Base-by-base conservation (phyloP, 2,329 filamentous ascomycete genomes). In the Pestalotiopsis sp. region DNA sequence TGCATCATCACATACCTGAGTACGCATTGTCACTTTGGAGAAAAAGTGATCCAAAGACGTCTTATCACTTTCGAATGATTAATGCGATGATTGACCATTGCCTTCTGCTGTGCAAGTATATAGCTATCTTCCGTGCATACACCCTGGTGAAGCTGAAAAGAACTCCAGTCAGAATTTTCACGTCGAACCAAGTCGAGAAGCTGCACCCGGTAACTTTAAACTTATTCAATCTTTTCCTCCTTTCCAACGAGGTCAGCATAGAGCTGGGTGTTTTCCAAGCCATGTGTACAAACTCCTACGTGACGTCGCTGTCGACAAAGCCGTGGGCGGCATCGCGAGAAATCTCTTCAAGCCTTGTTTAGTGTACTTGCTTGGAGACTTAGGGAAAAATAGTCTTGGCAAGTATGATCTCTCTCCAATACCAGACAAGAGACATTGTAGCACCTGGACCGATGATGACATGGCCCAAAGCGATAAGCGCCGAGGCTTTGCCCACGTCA, bases 391-490 rank as follows among this genome's bases (percentile, higher is more conserved):
- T 23, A 25, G 59, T 62, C 31, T 39, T 31, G 2, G 59, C 59
- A 2, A 62, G 25, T n/a, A 17, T 20, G 13, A 36, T 62, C 36
- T 62, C 59, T 11, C 59, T 39, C 23, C 23, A 62, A 38, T 62
- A 62, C 59, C 59, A 62, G 13, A 39, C 36, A n/a, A 27, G n/a
- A 14, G 59, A 62, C 27, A 62, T 62, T 4, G 59, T 39, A 27
- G 59, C 59, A 62, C 59, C 59, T 13, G 59, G 59, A 23, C 59
- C 59, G 12, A 62, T n/a, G 20, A 62, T 39, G 11, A 62, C 5
- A 39, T 38, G n/a, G 25, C 25, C 7, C 27, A 31, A 31, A 13
- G 27, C n/a, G 20, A 62, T 62, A 4, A 62, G 12, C 17, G 27
- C 36, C 12, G 31, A 62, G 12, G 59, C 59, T 38, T 36, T 36